Evolutionary conservation across 495 filamentous ascomycete species (phyloP), one percentile per base, ranked within the genome.

Genomic region (Massariosphaeria phaeospora): DNA sequence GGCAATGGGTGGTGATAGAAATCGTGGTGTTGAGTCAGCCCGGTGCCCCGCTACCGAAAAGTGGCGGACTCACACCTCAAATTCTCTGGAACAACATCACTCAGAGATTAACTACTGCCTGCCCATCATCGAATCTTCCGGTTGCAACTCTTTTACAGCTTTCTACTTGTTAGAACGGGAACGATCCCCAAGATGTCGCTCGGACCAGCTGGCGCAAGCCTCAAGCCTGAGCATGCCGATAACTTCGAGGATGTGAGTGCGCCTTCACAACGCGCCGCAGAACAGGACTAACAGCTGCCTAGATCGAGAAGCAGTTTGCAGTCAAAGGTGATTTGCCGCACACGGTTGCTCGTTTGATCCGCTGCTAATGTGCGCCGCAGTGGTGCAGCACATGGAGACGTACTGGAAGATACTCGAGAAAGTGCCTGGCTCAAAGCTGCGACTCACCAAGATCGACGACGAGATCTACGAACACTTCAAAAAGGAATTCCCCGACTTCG

Each of bases 291-390:
- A 24, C 8, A 44, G 54, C 17, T 17, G 13, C 29, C 6, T 38
- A 98, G 89, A 96, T 98, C 67, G 93, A 99, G 80, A 96, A 96
- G 78, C 94, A 97, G 72, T 99, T 99, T 64, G 93, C 94, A 29
- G 93, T 99, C 62, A 97, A 97, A 78, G 87, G 88, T 88, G 66
- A 18, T 27, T 49, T 31, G 2, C 42, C n/a, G n/a, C n/a, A n/a
- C n/a, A n/a, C n/a, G n/a, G n/a, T n/a, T n/a, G n/a, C n/a, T n/a
- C n/a, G n/a, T 27, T 27, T 38, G 41, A 29, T 26, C 3, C 24
- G 12, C 36, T 17, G n/a, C 17, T n/a, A 23, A 47, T 46, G 15
- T 27, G 35, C 41, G 18, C 31, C 12, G 3, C 61, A 91, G 89
- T 82, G 40, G 94, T 99, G 11, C 86, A 95, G 70, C 93, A 97